Evolutionary conservation across 176 grass and related monocot species (phyloP), one percentile per base, ranked within the genome.

Genomic region (Rhynchospora breviuscula): DNA sequence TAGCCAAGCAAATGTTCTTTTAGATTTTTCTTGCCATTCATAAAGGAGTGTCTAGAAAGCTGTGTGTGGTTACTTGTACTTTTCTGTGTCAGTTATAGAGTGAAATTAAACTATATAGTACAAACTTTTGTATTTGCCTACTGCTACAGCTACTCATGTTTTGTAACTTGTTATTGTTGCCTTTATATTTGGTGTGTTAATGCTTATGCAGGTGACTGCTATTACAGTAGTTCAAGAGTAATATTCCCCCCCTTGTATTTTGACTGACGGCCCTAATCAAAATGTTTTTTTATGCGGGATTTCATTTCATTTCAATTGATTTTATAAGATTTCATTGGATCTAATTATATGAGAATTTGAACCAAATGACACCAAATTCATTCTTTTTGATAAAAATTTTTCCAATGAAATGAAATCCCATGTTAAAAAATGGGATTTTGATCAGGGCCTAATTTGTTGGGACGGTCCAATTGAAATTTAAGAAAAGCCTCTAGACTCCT

Each of bases 21-120:
- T 82, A 77, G 72, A 77, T 54, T 76, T 51, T 77, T 29, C 72
- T 29, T 77, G 48, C 22, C 48, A 56, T 56, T 77, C 46, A 77
- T 54, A 56, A 77, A 51, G 29, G 47, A 47, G 18, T 54, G 72
- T 77, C 44, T 77, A 57, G 51, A 57, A 40, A 57, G 12, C 25
- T 78, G 73, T n/a, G 46, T 63, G 47, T 67, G 63, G 60, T 82
- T 25, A 82, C 66, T 26, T 81, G 18, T 48, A 66, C 62, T 61
- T 81, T 17, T 9, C 52, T 57, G 23, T 47, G 56, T 33, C 73
- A 57, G 73, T 78, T 78, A 78, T 78, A 78, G 73, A 78, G 51
- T 57, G 73, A 78, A 78, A 78, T 77, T 77, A 78, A 78, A 78
- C 73, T 78, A 78, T 56, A 81, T 81, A 63, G 58, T 45, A 52